Base-by-base conservation (phyloP, 345 rosid genomes). In the Boechera retrofracta region DNA sequence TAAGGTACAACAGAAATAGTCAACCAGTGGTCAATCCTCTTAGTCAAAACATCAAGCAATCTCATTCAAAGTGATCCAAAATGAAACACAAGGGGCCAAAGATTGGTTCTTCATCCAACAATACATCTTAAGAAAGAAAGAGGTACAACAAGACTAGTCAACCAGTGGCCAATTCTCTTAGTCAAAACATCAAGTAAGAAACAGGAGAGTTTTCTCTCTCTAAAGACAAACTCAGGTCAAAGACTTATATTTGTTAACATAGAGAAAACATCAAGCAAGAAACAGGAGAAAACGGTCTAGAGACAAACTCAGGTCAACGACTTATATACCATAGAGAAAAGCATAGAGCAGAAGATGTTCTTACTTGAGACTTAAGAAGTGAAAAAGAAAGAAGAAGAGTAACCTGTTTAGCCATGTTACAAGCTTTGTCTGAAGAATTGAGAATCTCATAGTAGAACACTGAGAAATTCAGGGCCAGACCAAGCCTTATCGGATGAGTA, bases 361-460 rank as follows among this genome's bases (percentile, higher is more conserved):
- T 56, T 39, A 51, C 3, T 41, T 10, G 36, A 60, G 38, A 48
- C 12, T 15, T 60, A 47, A 39, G 7, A 8, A 71, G 53, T 18
- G 51, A 31, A 42, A 15, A 32, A 7, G 21, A 63, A 26, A 7
- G 8, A 26, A 63, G 58, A 69, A 55, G 7, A 41, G 63, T 56
- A 59, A 88, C 98, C 97, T 89, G 95, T 78, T 93, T 93, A 47
- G 98, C 98, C 98, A 93, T 88, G 87, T 86, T 86, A 83, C 98
- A 93, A 31, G 98, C 98, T 75, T 93, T 91, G 44, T 93, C 98
- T 48, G 97, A 82, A 57, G 90, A 93, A 74, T 89, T 93, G 68
- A 91, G 98, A 75, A 93, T 93, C 87, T 91, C 97, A 58, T 89
- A 93, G 82, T 91, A 91, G 54, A 93, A 93, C 68, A 93, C 98